Conservation (phyloP, 495 filamentous ascomycete genomes). For the Aspergillus bertholletiae region DNA sequence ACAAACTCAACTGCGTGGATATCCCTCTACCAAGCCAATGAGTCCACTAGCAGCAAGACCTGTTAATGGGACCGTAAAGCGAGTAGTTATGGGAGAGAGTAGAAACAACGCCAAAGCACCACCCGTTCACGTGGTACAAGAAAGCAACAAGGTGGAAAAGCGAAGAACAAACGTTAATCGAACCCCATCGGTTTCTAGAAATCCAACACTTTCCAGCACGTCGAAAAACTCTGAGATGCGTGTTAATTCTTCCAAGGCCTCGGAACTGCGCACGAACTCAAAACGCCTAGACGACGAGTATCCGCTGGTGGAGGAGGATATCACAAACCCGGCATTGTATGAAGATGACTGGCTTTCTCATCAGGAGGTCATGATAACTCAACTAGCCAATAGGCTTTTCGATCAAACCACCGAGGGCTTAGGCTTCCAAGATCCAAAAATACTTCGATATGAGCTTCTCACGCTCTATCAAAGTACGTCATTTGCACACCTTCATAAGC, state of each 20-base stretch:
- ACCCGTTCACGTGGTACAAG: background rate
- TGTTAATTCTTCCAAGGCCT: conserved; percentile 14
- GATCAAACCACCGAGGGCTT: conserved; percentile 21
- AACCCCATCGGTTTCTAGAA: background rate
- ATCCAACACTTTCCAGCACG: conserved; percentile 7
- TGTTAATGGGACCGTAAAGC: conserved; percentile 1
- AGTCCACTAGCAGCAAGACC: conserved; percentile 6
- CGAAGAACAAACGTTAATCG: background rate
- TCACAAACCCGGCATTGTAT: conserved; percentile 55
- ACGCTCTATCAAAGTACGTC: conserved; percentile 51
- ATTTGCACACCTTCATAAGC: conserved; percentile 52
- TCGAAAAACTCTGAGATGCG: conserved; percentile 20
- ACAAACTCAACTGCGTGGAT: background rate
- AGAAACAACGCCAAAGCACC: conserved; percentile 10
- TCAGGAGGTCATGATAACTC: conserved; percentile 59
- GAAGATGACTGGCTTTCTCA: conserved; percentile 64
- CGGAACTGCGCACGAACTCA: conserved; percentile 3
- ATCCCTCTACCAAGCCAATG: background rate
- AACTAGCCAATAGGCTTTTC: conserved; percentile 57
- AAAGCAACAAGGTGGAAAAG: background rate
- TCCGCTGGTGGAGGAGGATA: conserved; percentile 52
- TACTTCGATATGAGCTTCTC: conserved; percentile 44
- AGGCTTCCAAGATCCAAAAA: conserved; percentile 22
- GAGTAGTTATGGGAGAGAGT: conserved; percentile 9
- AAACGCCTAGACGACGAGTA: conserved; percentile 37